These are phyloP conservation scores for Trichoderma guizhouense DNA, from an alignment of 2,329 filamentous ascomycete species.

Conservation along the genomic window DNA sequence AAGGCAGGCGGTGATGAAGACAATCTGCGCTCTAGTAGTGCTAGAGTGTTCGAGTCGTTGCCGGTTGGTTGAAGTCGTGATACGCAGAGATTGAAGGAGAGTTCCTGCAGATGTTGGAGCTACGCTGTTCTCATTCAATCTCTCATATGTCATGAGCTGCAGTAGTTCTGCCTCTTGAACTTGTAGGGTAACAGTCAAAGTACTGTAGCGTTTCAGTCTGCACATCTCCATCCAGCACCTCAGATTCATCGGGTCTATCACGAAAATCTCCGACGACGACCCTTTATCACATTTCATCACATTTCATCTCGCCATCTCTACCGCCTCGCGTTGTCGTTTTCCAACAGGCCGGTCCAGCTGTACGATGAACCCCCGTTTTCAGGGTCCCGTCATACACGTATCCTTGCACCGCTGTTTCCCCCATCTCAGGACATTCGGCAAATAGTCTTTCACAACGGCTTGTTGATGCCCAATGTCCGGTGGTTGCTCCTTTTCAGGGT, in stretches of 20 bases:
- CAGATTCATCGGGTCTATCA: background rate
- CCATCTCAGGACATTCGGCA: background rate
- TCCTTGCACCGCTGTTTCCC: background rate
- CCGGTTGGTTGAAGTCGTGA: background rate
- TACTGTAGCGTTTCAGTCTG: background rate
- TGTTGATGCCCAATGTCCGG: background rate
- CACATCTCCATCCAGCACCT: background rate
- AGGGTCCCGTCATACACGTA: background rate
- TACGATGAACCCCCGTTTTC: background rate
- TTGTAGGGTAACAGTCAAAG: background rate
- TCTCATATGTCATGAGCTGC: background rate
- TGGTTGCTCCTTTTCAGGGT: background rate
- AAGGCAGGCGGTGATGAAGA: background rate
- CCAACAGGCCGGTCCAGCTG: slow-evolving; percentile 4
- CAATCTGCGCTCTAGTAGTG: background rate
- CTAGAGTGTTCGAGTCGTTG: background rate
- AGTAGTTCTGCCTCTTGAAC: background rate
- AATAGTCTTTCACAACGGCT: background rate
- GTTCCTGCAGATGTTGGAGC: background rate
- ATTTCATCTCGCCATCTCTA: background rate
- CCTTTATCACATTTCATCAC: background rate
- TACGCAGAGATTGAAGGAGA: background rate
- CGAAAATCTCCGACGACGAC: background rate
- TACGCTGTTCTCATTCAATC: background rate
- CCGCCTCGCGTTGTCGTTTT: background rate